These are phyloP conservation scores for Penicillium malachiteum DNA, from an alignment of 495 filamentous ascomycete species.

Conservation along the genomic window DNA sequence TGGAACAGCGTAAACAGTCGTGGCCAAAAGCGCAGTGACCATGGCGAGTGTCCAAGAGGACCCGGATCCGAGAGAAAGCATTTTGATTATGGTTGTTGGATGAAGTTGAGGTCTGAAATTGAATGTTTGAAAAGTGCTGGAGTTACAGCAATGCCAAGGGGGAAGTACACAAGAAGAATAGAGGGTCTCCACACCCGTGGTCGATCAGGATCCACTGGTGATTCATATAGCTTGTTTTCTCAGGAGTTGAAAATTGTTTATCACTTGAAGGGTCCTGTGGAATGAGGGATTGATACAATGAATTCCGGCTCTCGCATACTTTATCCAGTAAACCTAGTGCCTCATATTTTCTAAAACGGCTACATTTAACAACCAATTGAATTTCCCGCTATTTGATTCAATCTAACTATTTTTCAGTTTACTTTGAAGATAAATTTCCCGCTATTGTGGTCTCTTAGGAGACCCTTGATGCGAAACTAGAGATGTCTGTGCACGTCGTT, in stretches of 20 bases:
- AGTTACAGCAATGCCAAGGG: background rate
- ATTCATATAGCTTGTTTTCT: constrained; percentile 15
- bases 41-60: constrained; percentile 2
- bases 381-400: background rate
- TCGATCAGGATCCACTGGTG: constrained; percentile 5
- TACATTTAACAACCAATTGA: background rate
- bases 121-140: background rate
- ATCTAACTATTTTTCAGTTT: background rate
- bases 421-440: background rate
- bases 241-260: background rate
- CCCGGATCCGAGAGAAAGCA: background rate
- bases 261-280: constrained; percentile 6
- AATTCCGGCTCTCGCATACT: constrained; percentile 10
- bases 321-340: background rate
- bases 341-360: background rate
- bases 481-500: constrained; percentile 10
- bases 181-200: constrained; percentile 5
- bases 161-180: background rate
- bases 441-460: background rate
- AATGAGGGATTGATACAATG: constrained; percentile 16
- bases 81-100: background rate
- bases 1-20: constrained; percentile 17
- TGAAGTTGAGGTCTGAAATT: background rate
- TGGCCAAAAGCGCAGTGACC: constrained; percentile 6
- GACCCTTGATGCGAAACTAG: constrained; percentile 13